phyloP scores from a whole-genome alignment of 2,329 filamentous ascomycete species.

The Beauveria asiatica region DNA sequence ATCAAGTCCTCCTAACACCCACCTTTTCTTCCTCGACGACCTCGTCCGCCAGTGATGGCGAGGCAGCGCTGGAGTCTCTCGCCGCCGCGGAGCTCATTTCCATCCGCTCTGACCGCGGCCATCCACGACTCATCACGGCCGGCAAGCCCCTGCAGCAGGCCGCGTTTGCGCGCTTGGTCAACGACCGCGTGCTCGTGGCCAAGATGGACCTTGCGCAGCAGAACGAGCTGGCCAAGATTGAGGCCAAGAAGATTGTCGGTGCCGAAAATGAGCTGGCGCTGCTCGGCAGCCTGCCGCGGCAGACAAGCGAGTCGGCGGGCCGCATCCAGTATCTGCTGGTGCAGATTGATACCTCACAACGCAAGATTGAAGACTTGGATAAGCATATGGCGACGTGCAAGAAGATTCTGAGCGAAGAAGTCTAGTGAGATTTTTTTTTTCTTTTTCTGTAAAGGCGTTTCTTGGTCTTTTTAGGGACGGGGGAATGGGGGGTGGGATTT shows the following conservation, averaged over 20 bases:
- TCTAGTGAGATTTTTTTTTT: conserved; percentile 26
- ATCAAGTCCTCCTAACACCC: conserved; percentile 71
- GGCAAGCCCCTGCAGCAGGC: conserved; percentile 82
- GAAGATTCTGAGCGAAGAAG: conserved; percentile 44
- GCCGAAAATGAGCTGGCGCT: conserved; percentile 68
- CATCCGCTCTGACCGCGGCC: conserved; percentile 63
- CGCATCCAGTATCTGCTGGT: conserved; percentile 63
- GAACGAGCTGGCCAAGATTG: conserved; percentile 58
- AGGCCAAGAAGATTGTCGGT: conserved; percentile 67
- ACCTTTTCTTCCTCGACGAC: conserved; percentile 56
- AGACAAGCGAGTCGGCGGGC: conserved; percentile 58
- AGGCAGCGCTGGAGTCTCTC: conserved; percentile 68
- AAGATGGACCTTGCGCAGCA: conserved; percentile 66
- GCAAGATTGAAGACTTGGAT: conserved; percentile 66
- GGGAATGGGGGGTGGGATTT: neutral
- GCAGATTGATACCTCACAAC: conserved; percentile 68
- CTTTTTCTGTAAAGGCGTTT: neutral
- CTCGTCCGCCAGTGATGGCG: conserved; percentile 48
- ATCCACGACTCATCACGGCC: conserved; percentile 67
- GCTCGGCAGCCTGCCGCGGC: conserved; percentile 61
- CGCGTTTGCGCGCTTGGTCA: conserved; percentile 64
- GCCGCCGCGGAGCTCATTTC: conserved; percentile 81
- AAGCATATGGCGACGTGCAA: conserved; percentile 62
- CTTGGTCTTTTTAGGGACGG: neutral
- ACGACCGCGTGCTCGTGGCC: conserved; percentile 64